phyloP scores from a whole-genome alignment of 2,329 filamentous ascomycete genomes.

The Fulvia fulva region DNA sequence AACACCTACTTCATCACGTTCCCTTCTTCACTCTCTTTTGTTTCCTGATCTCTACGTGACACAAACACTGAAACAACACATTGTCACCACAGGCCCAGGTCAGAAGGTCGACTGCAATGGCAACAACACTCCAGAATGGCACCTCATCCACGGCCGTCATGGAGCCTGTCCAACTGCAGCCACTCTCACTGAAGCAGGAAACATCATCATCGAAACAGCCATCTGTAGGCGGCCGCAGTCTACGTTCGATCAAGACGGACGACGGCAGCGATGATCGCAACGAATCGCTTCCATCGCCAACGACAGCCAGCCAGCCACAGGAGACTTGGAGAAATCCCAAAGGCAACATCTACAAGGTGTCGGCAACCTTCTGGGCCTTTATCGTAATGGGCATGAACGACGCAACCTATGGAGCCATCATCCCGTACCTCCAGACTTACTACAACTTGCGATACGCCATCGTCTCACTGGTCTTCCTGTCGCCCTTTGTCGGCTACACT shows the following conservation, averaged over 20 bases:
- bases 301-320: conserved; percentile 38
- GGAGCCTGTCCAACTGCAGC: conserved; percentile 25
- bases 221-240: conserved; percentile 22
- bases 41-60: neutral
- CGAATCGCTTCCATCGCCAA: conserved; percentile 45
- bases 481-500: conserved; percentile 63
- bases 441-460: conserved; percentile 60
- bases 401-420: conserved; percentile 43
- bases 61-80: neutral
- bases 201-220: conserved; percentile 16
- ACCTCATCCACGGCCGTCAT: conserved; percentile 28
- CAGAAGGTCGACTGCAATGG: conserved; percentile 3
- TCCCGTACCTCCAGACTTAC: conserved; percentile 57
- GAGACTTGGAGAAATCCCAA: conserved; percentile 63
- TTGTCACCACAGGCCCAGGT: neutral
- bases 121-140: conserved; percentile 17
- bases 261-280: conserved; percentile 26
- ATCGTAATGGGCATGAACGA: conserved; percentile 67
- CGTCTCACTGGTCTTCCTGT: conserved; percentile 64
- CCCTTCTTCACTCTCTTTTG: neutral
- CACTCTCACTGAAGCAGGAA: conserved; percentile 19
- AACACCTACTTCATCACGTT: conserved; percentile 3
- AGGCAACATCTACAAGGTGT: conserved; percentile 56
- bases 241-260: conserved; percentile 12
- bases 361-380: conserved; percentile 59